phyloP scores from a whole-genome alignment of 2,329 filamentous ascomycete genomes.

The Fonsecaea multimorphosa region DNA sequence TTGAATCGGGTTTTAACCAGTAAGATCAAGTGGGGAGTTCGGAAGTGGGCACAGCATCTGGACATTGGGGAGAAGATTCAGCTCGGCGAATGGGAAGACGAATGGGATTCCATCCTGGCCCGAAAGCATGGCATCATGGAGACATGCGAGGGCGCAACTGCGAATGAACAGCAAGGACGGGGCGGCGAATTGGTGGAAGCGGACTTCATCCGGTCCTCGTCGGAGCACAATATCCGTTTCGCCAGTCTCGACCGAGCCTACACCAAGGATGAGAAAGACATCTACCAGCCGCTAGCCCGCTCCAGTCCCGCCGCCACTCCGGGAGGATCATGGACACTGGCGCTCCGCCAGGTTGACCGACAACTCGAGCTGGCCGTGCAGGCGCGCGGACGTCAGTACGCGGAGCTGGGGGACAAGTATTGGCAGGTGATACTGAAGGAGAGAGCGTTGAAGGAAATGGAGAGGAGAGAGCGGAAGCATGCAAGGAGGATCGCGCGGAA shows the following conservation, averaged over 20 bases:
- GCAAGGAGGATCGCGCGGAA: constrained; percentile 31
- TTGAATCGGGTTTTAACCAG: constrained; percentile 47
- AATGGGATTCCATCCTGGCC: constrained; percentile 48
- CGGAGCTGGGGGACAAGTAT: constrained; percentile 26
- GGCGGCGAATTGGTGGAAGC: not conserved
- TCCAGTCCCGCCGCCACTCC: not conserved
- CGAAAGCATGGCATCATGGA: constrained; percentile 8
- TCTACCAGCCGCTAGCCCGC: not conserved
- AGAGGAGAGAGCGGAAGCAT: constrained; percentile 29
- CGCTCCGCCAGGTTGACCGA: constrained; percentile 18
- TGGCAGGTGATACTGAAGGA: constrained; percentile 32
- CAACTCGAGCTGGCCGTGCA: constrained; percentile 18
- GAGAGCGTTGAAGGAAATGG: constrained; percentile 31
- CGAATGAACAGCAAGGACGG: not conserved
- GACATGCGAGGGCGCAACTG: not conserved
- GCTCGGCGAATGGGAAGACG: constrained; percentile 50
- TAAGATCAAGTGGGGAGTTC: constrained; percentile 47
- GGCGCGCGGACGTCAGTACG: constrained; percentile 16
- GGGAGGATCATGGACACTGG: constrained; percentile 6
- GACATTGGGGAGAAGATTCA: constrained; percentile 42
- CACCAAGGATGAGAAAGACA: not conserved
- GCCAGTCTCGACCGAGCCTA: not conserved
- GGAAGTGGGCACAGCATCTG: constrained; percentile 44
- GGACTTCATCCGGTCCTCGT: not conserved
- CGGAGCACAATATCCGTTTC: not conserved